Percentiles rank a stretch among this genome's conserved stretches.
Evolutionary conservation across 2,329 filamentous ascomycete species (phyloP).

Genomic region (Calonectria honghensis): DNA sequence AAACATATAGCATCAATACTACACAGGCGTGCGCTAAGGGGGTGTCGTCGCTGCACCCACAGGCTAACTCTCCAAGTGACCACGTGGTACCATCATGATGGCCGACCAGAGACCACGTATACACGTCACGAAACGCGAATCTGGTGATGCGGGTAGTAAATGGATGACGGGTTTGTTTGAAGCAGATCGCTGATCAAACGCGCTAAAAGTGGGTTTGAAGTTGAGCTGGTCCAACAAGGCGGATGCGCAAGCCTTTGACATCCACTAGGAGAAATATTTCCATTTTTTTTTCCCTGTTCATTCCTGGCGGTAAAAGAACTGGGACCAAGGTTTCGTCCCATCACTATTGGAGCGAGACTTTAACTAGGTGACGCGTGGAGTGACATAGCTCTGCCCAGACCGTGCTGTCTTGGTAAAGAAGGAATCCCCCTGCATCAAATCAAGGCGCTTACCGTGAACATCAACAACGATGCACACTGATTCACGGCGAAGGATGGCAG

Average conservation of each 20-base stretch:
- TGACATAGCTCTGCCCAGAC: conserved; percentile 5
- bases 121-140: conserved; percentile 51
- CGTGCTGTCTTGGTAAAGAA: neutral
- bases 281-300: neutral
- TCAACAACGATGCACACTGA: conserved; percentile 3
- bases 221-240: conserved; percentile 19
- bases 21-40: neutral
- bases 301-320: conserved; percentile 25
- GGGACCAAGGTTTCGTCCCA: conserved; percentile 3
- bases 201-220: conserved; percentile 37
- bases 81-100: conserved; percentile 46
- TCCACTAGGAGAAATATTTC: neutral
- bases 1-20: conserved; percentile 22
- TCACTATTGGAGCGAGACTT: conserved; percentile 5
- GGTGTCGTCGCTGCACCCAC: neutral
- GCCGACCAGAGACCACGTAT: conserved; percentile 32
- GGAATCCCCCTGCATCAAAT: neutral
- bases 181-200: conserved; percentile 43
- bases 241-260: neutral
- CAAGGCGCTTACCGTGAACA: conserved; percentile 14
- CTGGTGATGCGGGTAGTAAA: conserved; percentile 34
- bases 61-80: conserved; percentile 28
- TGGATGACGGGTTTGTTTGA: conserved; percentile 46
- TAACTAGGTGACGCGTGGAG: conserved; percentile 30
- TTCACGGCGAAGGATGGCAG: conserved; percentile 20